Evolutionary conservation across 768 basidiomycete species (phyloP).

Genomic region (Trametes villosa): DNA sequence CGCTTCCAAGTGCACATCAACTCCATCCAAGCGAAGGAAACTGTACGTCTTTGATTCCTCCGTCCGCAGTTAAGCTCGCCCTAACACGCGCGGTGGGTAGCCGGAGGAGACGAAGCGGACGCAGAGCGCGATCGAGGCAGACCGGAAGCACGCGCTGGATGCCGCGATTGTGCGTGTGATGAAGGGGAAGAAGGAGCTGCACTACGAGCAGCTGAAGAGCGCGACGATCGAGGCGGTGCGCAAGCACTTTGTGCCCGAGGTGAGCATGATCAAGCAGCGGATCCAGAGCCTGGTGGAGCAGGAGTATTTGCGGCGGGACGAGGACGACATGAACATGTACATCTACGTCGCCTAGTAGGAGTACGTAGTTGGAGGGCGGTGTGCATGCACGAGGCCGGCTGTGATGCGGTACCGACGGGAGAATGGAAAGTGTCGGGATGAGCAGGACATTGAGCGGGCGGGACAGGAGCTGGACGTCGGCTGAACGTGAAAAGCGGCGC

Average conservation of each 20-base stretch:
- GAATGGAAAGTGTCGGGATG: neutral
- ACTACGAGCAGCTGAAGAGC: constrained; percentile 76
- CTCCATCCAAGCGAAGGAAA: constrained; percentile 92
- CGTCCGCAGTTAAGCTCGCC: neutral
- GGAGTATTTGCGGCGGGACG: constrained; percentile 83
- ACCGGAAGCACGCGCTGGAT: constrained; percentile 84
- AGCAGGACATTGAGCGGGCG: neutral
- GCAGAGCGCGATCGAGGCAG: constrained; percentile 82
- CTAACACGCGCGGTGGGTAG: constrained; percentile 44
- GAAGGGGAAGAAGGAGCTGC: constrained; percentile 89
- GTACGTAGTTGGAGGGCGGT: too few relatives aligned
- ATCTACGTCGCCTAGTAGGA: constrained; percentile 71
- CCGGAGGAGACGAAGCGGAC: constrained; percentile 86
- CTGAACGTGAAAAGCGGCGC: neutral
- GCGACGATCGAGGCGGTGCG: constrained; percentile 88
- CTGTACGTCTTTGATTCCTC: constrained; percentile 53
- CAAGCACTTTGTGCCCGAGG: constrained; percentile 84
- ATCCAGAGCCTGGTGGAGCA: constrained; percentile 82
- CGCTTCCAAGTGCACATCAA: constrained; percentile 87
- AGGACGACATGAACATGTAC: constrained; percentile 70
- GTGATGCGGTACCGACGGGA: neutral
- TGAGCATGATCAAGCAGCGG: constrained; percentile 83
- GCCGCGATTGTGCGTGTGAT: constrained; percentile 97
- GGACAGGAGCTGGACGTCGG: neutral
- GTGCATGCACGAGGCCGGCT: too few relatives aligned